These are phyloP conservation scores for Melampsora larici-populina DNA, from an alignment of 1,284 basidiomycete genomes.

Conservation along the genomic window DNA sequence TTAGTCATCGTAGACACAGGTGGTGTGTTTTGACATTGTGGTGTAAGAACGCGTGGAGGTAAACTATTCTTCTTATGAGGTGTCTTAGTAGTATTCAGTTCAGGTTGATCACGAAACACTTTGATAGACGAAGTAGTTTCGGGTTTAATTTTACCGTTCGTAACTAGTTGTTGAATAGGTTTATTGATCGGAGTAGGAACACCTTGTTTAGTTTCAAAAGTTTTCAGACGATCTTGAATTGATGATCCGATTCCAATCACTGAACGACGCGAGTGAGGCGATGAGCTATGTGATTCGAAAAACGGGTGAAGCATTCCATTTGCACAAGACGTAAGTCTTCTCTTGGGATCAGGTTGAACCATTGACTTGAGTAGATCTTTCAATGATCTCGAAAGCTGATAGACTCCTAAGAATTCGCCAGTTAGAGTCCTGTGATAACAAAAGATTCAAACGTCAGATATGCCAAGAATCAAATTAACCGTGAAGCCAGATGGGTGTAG, in stretches of 20 bases:
- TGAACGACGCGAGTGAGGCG: not conserved
- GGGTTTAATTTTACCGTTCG: not conserved
- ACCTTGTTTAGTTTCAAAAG: not conserved
- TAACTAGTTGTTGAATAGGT: not conserved
- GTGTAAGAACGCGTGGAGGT: not conserved
- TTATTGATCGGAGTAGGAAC: not conserved
- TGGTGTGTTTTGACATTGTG: not conserved
- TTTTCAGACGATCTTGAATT: not conserved
- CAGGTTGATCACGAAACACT: not conserved
- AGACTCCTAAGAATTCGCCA: conserved; percentile 35
- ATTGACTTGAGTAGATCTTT: conserved; percentile 69
- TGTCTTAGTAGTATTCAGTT: not conserved
- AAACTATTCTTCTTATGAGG: not conserved
- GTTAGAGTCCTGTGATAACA: not conserved
- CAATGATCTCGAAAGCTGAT: conserved; percentile 45
- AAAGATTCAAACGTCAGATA: conserved; percentile 43
- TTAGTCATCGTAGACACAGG: not conserved
- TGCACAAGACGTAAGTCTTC: conserved; percentile 63
- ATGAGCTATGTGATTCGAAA: conserved; percentile 56
- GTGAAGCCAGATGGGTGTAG: conserved; percentile 64
- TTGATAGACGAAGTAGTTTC: not conserved
- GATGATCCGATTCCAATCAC: not conserved
- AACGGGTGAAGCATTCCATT: conserved; percentile 67
- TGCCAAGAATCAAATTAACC: conserved; percentile 67
- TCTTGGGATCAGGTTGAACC: conserved; percentile 70